Base-by-base conservation (phyloP, 83 land plant species). In the Thuja plicata region DNA sequence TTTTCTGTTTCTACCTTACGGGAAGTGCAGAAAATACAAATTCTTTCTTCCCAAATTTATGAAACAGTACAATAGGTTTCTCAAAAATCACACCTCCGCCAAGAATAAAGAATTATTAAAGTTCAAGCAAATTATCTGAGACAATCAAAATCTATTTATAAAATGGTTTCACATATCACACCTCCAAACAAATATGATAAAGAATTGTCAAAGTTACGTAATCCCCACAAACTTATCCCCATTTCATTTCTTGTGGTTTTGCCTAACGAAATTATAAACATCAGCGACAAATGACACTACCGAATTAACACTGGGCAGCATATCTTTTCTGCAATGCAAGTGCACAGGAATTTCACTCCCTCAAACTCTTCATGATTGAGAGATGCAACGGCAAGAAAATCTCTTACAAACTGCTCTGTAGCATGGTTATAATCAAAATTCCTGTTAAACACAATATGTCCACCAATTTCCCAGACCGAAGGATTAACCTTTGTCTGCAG, bases 401-500 rank as follows among this genome's bases (percentile, higher is more conserved):
- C 92, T 86, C 88, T 87, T 24, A 92, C 91, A 41, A 88, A 92
- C 9, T 89, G 91, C 78, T 95, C 95, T 0, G 94, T 87, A 17
- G 88, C 95, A 17, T 62, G 21, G 34, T 92, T 91, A 87, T 89
- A 93, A 30, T 93, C 93, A 30, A 54, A 9, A 46, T 78, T 90
- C 15, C 91, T 80, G 19, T 92, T 91, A 43, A 92, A 89, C 10
- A 95, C 89, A 50, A 95, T 91, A 88, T 94, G 94, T 12, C 96
- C 96, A 43, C 93, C 90, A 15, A 94, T 92, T 87, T 95, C 96
- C 95, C 96, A 95, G 46, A 93, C 94, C 38, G 92, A 92, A 55
- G 94, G 92, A 62, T 87, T 92, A 16, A 90, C 86, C 79, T 90
- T 91, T 40, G 89, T 90, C 17, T 93, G 89, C 74, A 91, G 89